These are phyloP conservation scores for Pseudonectria foliicola DNA, from an alignment of 2,329 filamentous ascomycete species.

Conservation along the genomic window DNA sequence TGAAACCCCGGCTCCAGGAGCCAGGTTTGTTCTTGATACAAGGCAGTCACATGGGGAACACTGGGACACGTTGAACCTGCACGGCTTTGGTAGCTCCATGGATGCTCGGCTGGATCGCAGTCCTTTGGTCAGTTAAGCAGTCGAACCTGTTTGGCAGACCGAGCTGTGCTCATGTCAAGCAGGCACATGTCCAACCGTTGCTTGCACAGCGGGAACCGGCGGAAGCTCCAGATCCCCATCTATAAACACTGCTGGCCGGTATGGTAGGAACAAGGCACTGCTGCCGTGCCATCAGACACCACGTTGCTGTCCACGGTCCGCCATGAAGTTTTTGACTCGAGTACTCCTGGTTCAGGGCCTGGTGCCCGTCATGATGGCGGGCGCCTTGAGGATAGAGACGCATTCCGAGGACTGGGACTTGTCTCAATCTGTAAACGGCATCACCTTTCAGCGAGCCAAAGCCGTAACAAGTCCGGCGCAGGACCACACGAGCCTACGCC, in stretches of 20 bases:
- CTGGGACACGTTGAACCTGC: too few species aligned
- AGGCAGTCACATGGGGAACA: too few species aligned
- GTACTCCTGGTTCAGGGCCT: neutral
- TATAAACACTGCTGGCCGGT: neutral
- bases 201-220: too few species aligned
- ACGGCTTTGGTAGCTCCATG: too few species aligned
- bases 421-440: constrained; percentile 29
- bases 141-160: too few species aligned
- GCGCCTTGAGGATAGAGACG: neutral
- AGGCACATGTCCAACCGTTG: too few species aligned
- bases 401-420: constrained; percentile 23
- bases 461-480: constrained; percentile 17
- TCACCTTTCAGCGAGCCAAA: constrained; percentile 30
- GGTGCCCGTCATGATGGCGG: constrained; percentile 3
- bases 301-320: neutral
- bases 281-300: neutral
- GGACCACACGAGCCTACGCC: constrained; percentile 23
- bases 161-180: too few species aligned
- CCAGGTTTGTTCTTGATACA: too few species aligned
- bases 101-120: too few species aligned
- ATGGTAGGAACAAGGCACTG: neutral
- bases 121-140: too few species aligned
- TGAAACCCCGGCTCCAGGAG: too few species aligned
- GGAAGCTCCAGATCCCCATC: too few species aligned
- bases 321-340: constrained; percentile 1